Conservation (phyloP, 2,329 filamentous ascomycete genomes). For the Beauveria australis region DNA sequence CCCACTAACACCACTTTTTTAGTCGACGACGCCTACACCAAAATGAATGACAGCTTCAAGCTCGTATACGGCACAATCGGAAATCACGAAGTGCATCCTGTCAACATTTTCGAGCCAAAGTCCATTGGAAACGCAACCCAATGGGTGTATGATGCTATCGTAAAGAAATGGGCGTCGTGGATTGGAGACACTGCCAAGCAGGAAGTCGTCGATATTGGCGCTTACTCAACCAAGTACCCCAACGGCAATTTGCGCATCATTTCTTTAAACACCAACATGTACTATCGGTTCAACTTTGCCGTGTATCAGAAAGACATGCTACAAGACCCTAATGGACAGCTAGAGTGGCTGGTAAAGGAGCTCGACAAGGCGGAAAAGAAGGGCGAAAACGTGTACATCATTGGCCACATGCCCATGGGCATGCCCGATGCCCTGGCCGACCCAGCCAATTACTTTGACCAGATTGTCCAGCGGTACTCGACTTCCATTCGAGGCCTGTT, state of each 20-base stretch:
- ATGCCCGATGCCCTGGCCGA: constrained; percentile 43
- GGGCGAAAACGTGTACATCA: constrained; percentile 47
- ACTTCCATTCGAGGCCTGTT: constrained; percentile 47
- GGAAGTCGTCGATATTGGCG: constrained; percentile 34
- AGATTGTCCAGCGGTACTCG: constrained; percentile 45
- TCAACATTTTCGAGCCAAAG: constrained; percentile 41
- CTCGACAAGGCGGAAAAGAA: constrained; percentile 44
- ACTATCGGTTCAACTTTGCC: constrained; percentile 50
- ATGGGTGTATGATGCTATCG: constrained; percentile 46
- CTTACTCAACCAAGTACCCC: constrained; percentile 40
- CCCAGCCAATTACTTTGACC: constrained; percentile 44
- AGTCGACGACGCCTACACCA: constrained; percentile 39
- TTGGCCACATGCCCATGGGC: constrained; percentile 49
- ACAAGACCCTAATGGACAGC: constrained; percentile 41
- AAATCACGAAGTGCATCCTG: constrained; percentile 48
- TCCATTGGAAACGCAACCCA: constrained; percentile 32
- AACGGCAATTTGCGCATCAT: constrained; percentile 45
- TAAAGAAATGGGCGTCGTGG: constrained; percentile 38
- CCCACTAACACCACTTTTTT: background rate
- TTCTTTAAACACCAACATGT: constrained; percentile 53
- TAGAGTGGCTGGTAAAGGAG: constrained; percentile 46
- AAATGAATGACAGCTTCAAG: constrained; percentile 34
- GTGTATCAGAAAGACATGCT: constrained; percentile 43
- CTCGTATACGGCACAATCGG: constrained; percentile 45
- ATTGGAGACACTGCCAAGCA: constrained; percentile 28